Evolutionary conservation across 2,329 filamentous ascomycete genomes (phyloP).

Genomic region (Calonectria ilicicola): DNA sequence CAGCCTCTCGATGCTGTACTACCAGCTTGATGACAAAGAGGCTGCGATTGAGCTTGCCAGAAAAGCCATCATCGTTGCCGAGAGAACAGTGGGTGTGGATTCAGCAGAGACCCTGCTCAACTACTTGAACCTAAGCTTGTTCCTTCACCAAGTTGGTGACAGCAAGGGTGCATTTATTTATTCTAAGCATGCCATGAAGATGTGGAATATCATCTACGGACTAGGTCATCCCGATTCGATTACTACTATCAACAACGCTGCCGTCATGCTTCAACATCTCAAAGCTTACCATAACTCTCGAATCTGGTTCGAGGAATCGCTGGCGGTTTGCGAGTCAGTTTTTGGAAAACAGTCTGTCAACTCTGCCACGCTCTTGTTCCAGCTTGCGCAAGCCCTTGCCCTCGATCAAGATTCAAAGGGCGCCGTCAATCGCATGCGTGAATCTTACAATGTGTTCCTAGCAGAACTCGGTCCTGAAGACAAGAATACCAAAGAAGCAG

Average conservation of each 20-base stretch:
- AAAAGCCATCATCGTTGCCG: constrained; percentile 96
- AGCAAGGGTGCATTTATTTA: constrained; percentile 89
- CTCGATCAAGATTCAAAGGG: constrained; percentile 95
- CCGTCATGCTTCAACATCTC: constrained; percentile 96
- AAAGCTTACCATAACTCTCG: constrained; percentile 96
- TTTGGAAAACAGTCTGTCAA: constrained; percentile 93
- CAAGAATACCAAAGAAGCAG: constrained; percentile 97
- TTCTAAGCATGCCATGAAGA: constrained; percentile 89
- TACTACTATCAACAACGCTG: constrained; percentile 98
- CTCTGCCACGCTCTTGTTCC: constrained; percentile 94
- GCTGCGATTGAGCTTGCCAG: constrained; percentile 94
- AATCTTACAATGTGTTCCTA: constrained; percentile 96
- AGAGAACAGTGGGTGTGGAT: constrained; percentile 93
- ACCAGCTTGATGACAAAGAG: constrained; percentile 97
- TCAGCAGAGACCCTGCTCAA: constrained; percentile 93
- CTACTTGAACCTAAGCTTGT: constrained; percentile 95
- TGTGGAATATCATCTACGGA: constrained; percentile 98
- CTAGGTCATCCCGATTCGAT: constrained; percentile 95
- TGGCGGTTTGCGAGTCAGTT: constrained; percentile 88
- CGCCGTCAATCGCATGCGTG: constrained; percentile 92
- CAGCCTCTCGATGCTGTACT: constrained; percentile 94
- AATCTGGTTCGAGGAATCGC: constrained; percentile 95
- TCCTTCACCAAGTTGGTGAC: constrained; percentile 92
- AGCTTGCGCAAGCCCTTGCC: constrained; percentile 93
- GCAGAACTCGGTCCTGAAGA: constrained; percentile 87